phyloP scores from a whole-genome alignment of 1,284 basidiomycete genomes.

The Marasmius oreades region DNA sequence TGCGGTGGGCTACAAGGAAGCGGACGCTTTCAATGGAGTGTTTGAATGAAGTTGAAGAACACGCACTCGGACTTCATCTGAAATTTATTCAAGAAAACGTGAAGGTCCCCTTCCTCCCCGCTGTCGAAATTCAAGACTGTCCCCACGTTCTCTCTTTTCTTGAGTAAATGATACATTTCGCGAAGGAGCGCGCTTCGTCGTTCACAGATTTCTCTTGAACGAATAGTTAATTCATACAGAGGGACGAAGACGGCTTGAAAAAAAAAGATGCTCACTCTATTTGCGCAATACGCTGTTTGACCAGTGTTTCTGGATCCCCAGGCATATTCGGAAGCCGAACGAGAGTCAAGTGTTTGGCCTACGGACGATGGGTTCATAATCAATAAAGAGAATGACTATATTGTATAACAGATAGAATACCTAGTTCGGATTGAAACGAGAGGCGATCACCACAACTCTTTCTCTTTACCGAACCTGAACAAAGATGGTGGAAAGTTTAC shows the following conservation, averaged over 20 bases:
- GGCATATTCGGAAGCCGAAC: conserved; percentile 8
- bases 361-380: not conserved
- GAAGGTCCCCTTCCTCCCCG: conserved; percentile 38
- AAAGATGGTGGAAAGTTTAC: not conserved
- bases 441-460: no score
- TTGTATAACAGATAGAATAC: no score
- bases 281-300: conserved; percentile 34
- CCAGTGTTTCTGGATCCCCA: conserved; percentile 16
- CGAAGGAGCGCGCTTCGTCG: conserved; percentile 64
- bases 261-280: conserved; percentile 26
- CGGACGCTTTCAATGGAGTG: conserved; percentile 8
- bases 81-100: conserved; percentile 49
- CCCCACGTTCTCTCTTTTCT: conserved; percentile 43
- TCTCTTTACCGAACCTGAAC: no score
- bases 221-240: conserved; percentile 9
- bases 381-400: no score
- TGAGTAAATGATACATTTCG: conserved; percentile 64
- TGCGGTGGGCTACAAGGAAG: conserved; percentile 32
- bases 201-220: conserved; percentile 50
- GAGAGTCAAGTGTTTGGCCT: not conserved
- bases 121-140: conserved; percentile 34
- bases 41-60: conserved; percentile 2
- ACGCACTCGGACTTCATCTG: conserved; percentile 49
- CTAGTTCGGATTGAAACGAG: no score
- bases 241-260: not conserved